Evolutionary conservation across 805 yeast genomes (phyloP).

Genomic region (Saccharomycopsis babjevae): DNA sequence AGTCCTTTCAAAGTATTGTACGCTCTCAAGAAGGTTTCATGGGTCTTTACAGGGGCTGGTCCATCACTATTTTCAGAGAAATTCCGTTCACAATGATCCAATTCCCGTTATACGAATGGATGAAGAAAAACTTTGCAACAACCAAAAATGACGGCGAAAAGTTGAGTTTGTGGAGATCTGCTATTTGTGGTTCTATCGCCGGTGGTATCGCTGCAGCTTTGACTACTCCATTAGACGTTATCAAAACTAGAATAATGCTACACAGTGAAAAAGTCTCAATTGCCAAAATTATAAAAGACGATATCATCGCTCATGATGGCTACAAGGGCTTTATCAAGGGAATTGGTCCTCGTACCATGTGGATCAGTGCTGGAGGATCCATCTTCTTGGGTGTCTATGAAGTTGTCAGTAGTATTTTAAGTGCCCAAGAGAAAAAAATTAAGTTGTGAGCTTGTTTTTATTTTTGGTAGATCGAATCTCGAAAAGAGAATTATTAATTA

Average conservation of each 20-base stretch:
- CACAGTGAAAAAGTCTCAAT: slow-evolving; percentile 38
- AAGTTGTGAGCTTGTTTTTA: background rate
- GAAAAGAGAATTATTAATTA: no score
- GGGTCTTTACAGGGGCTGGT: slow-evolving; percentile 90
- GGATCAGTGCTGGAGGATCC: slow-evolving; percentile 99
- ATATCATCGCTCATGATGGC: slow-evolving; percentile 66
- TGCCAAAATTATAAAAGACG: slow-evolving; percentile 33
- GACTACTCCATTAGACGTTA: slow-evolving; percentile 73
- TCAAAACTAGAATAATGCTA: slow-evolving; percentile 82
- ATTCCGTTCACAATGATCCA: slow-evolving; percentile 95
- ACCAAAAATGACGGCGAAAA: slow-evolving; percentile 23
- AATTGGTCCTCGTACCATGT: slow-evolving; percentile 88
- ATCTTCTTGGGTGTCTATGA: slow-evolving; percentile 94
- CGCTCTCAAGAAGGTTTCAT: slow-evolving; percentile 64
- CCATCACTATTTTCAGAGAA: slow-evolving; percentile 85
- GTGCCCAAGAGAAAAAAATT: background rate
- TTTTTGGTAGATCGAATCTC: no score
- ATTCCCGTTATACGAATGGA: slow-evolving; percentile 82
- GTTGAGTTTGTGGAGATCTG: slow-evolving; percentile 45
- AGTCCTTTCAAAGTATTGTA: slow-evolving; percentile 54
- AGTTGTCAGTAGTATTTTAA: slow-evolving; percentile 28
- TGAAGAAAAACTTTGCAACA: slow-evolving; percentile 54
- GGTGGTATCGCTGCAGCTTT: slow-evolving; percentile 77
- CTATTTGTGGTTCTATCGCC: slow-evolving; percentile 75
- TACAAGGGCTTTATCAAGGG: slow-evolving; percentile 65